A percentile compares a stretch with the other conserved stretches of the same genome.
Conservation (phyloP, 1,284 basidiomycete species). For the Naganishia sp. region DNA sequence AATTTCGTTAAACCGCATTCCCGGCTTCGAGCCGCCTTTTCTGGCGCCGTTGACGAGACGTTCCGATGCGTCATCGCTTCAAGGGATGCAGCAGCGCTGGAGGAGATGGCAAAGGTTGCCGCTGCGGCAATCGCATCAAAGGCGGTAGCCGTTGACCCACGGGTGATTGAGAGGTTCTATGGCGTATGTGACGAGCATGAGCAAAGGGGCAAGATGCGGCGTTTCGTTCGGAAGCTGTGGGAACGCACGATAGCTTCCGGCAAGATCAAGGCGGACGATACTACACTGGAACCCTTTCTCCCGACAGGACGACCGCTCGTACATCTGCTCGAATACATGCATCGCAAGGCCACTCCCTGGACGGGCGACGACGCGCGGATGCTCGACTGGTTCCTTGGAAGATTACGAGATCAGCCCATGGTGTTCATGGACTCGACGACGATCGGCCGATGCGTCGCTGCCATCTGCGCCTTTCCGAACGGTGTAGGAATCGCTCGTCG, state of each 20-base stretch:
- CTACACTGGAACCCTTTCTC: not conserved
- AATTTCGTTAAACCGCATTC: constrained; percentile 19
- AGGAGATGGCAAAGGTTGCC: constrained; percentile 13
- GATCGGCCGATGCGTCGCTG: not conserved
- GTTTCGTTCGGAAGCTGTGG: constrained; percentile 14
- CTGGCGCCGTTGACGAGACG: not conserved
- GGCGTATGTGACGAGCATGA: constrained; percentile 11
- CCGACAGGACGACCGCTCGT: constrained; percentile 20
- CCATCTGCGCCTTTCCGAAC: constrained; percentile 4
- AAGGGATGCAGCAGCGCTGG: not conserved
- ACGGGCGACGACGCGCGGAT: constrained; percentile 6
- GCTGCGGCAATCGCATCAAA: not conserved
- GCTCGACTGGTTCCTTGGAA: constrained; percentile 9
- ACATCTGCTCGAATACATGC: constrained; percentile 18
- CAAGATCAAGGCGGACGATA: not conserved
- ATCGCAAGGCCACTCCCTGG: constrained; percentile 10
- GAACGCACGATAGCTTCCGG: not conserved
- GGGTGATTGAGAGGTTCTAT: constrained; percentile 11
- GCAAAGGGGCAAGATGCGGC: not conserved
- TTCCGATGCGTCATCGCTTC: constrained; percentile 11
- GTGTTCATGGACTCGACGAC: constrained; percentile 3
- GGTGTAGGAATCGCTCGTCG: not conserved
- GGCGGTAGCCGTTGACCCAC: not conserved
- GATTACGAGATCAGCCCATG: not conserved
- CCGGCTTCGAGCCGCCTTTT: not conserved